A percentile compares a stretch with the other conserved stretches of the same genome.
Evolutionary conservation across 495 filamentous ascomycete genomes (phyloP).

Genomic region (Aspergillus leporis): DNA sequence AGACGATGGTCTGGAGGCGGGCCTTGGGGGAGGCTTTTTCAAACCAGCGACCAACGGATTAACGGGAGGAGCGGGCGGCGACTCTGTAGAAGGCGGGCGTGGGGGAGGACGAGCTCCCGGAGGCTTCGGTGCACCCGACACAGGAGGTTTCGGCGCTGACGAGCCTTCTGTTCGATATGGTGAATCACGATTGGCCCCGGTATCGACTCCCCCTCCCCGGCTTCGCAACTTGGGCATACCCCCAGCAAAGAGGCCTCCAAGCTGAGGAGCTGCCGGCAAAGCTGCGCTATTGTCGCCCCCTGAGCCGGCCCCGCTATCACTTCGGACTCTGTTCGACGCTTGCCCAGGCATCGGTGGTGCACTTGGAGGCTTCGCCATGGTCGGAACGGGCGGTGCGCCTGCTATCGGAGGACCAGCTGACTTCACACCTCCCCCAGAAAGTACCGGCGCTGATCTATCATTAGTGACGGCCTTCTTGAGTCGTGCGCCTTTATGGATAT

Average conservation of each 20-base stretch:
- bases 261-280: slow-evolving; percentile 68
- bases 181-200: slow-evolving; percentile 75
- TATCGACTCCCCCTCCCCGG: slow-evolving; percentile 85
- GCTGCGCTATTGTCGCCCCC: slow-evolving; percentile 40
- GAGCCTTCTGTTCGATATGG: slow-evolving; percentile 77
- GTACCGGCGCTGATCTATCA: slow-evolving; percentile 82
- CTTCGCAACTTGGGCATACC: slow-evolving; percentile 95
- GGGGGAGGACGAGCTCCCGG: slow-evolving; percentile 55
- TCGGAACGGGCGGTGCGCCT: slow-evolving; percentile 82
- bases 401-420: slow-evolving; percentile 59
- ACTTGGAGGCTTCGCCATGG: slow-evolving; percentile 58
- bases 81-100: slow-evolving; percentile 55
- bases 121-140: slow-evolving; percentile 60
- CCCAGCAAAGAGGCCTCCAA: slow-evolving; percentile 87
- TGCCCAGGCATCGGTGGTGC: slow-evolving; percentile 71
- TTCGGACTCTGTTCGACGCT: slow-evolving; percentile 65
- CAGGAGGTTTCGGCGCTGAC: slow-evolving; percentile 58
- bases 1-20: slow-evolving; percentile 54
- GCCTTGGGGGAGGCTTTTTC: slow-evolving; percentile 56
- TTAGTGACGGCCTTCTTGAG: slow-evolving; percentile 92
- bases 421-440: slow-evolving; percentile 57
- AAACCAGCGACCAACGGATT: slow-evolving; percentile 62
- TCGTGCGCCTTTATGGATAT: slow-evolving; percentile 78
- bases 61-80: slow-evolving; percentile 49
- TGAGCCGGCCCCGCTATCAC: slow-evolving; percentile 73